Evolutionary conservation across 768 basidiomycete species (phyloP), one percentile per base, ranked within the genome.

Genomic region (Xerocomus spinulosus): DNA sequence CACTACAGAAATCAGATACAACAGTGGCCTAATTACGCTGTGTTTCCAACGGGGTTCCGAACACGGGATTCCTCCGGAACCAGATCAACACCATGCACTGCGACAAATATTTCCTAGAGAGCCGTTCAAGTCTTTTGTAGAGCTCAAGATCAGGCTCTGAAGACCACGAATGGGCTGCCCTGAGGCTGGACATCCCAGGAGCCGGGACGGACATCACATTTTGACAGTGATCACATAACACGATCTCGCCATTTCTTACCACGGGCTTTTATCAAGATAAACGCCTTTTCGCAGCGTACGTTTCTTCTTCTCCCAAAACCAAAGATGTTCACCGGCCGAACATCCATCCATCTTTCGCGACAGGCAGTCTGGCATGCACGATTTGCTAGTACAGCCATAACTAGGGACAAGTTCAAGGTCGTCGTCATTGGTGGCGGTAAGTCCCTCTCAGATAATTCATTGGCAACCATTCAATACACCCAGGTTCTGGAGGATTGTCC

Each of bases 341-440:
- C 54, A 44, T 42, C 33, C 32, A 8, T 29, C 48, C 34, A 47
- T 24, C 30, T 52, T 23, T 34, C 49, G 36, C 46, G 50, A 21
- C 46, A 42, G 28, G 42, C 35, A 26, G 33, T 28, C 44, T 48
- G 49, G 33, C 39, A 48, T 17, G 49, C 49, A 25, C 58, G 67
- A 35, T 55, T 45, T 24, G 60, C 51, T 9, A 68, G 64, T 42
- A 61, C 65, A 14, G 14, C 44, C 28, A 32, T 21, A 10, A 35
- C 51, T 17, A 73, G 70, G 53, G 70, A 77, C 54, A 87, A 82
- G 58, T 90, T 79, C 72, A 93, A 87, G 69, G 74, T 97, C 28
- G 70, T 97, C 23, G 81, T 97, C 34, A 73, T 97, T 18, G 95
- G 95, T 44, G 93, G 77, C 66, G 95, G 95, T 83, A 60, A 56